Evolutionary conservation across 306 rosid genomes (phyloP).

Genomic region (Trifolium pratense): DNA sequence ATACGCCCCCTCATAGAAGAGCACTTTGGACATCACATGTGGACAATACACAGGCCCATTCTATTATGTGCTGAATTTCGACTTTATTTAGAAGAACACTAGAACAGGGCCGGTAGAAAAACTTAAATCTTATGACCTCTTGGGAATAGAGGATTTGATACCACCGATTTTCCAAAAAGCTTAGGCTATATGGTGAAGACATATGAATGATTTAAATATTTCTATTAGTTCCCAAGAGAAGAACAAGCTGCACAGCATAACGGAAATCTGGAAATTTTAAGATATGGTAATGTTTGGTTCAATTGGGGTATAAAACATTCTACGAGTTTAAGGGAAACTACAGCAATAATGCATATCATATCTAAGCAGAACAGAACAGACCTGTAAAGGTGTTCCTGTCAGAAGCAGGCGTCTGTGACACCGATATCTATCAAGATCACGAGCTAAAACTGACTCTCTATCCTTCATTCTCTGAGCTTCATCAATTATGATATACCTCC

Average conservation of each 20-base stretch:
- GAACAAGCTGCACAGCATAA: constrained; percentile 30
- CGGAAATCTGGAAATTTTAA: constrained; percentile 30
- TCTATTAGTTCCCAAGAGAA: too few species aligned
- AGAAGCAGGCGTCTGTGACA: constrained; percentile 95
- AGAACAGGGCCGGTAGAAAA: too few species aligned
- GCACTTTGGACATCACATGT: too few species aligned
- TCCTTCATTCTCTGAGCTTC: constrained; percentile 56
- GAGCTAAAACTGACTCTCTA: constrained; percentile 63
- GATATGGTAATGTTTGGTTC: constrained; percentile 21
- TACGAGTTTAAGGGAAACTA: not conserved
- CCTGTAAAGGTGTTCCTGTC: constrained; percentile 99
- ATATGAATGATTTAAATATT: too few species aligned
- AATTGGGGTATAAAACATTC: constrained; percentile 11
- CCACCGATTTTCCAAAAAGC: too few species aligned
- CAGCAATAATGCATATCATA: constrained; percentile 17
- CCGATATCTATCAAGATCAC: constrained; percentile 96
- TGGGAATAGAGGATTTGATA: too few species aligned
- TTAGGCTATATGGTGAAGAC: too few species aligned
- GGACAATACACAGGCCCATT: too few species aligned
- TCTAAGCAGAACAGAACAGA: constrained; percentile 43
- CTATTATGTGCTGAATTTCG: too few species aligned
- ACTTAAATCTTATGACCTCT: too few species aligned
- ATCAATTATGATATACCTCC: constrained; percentile 48
- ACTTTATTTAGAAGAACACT: too few species aligned
- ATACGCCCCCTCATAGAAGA: too few species aligned